Base-by-base conservation (phyloP, 768 basidiomycete species). In the Lentinula raphanica region DNA sequence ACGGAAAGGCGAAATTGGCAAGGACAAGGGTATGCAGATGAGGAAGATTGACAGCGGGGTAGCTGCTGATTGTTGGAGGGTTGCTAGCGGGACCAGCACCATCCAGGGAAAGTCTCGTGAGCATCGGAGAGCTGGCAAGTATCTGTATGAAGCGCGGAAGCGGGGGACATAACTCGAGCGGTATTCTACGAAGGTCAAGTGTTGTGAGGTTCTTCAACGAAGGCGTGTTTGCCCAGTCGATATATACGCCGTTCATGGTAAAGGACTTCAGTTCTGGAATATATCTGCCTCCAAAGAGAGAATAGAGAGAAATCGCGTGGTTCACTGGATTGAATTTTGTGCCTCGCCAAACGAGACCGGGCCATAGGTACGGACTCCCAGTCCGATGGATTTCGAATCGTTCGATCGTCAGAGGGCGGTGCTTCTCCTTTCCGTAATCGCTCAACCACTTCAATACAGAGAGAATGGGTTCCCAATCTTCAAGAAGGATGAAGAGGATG, bases 251-350 rank as follows among this genome's bases (percentile, higher is more conserved):
- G 56, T 83, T 80, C 29, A 87, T 65, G 38, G 79, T 75, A 39
- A 89, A 63, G 63, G 81, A 76, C 28, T 71, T 69, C 11, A 90
- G 70, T n/a, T 67, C 66, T n/a, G n/a, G n/a, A n/a, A n/a, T n/a
- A n/a, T n/a, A n/a, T n/a, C n/a, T n/a, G n/a, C n/a, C n/a, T n/a
- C 79, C 85, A 59, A 90, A 79, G 28, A 85, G 70, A 2, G 78
- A 63, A 25, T 56, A 62, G 71, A 66, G n/a, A n/a, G n/a, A n/a
- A n/a, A n/a, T n/a, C n/a, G n/a, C n/a, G n/a, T n/a, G n/a, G n/a
- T n/a, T n/a, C 38, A 63, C 63, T 21, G 71, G 69, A 44, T 74
- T 66, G 63, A 74, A 79, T 9, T 69, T 77, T 9, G 63, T 50
- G 4, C 53, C 48, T 21, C 21, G 9, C 0, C 28, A 40, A n/a